Percentiles rank a stretch among this genome's conserved stretches.
phyloP scores from a whole-genome alignment of 129 eudicot genomes.

The sunflower (Helianthus annuus) region HanXRQr2.0-SUNRISE NC_035445.2:93507633-93508132 shows the following conservation, averaged over 20 bases:
- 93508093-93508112: neutral
- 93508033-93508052: neutral
- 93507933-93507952: conserved; percentile 25
- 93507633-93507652: conserved; percentile 3
- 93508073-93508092: neutral
- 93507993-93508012: conserved; percentile 19
- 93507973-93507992: conserved; percentile 21
- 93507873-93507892: neutral
- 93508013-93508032: neutral
- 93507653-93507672: too few species aligned
- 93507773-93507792: conserved; percentile 9
- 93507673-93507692: neutral
- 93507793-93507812: conserved; percentile 33
- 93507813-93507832: conserved; percentile 32
- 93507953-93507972: conserved; percentile 27
- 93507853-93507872: neutral
- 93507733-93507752: conserved; percentile 18
- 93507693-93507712: neutral
- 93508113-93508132: neutral
- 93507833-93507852: neutral
- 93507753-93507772: conserved; percentile 1
- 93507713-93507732: too few species aligned
- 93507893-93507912: neutral
- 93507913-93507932: conserved; percentile 7
- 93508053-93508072: conserved; percentile 4